These are phyloP conservation scores for Hydnomerulius pinastri DNA, from an alignment of 768 basidiomycete species.

Conservation along the genomic window DNA sequence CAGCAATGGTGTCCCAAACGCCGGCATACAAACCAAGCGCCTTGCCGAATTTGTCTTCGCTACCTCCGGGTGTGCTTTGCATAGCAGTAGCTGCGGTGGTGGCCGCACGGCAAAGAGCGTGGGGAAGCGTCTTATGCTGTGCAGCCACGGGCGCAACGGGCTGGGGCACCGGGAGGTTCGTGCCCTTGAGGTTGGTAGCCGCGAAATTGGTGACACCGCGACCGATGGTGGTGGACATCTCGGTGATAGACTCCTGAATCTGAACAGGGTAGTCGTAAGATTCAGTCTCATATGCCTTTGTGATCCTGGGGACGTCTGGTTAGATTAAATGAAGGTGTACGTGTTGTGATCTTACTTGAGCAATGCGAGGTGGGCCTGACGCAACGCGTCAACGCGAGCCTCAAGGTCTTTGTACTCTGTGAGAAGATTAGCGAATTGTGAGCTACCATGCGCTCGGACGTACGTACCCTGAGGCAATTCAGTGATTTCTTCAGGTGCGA, in stretches of 20 bases:
- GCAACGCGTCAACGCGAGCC: conserved; percentile 89
- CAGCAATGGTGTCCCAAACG: conserved; percentile 83
- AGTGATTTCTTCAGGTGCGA: conserved; percentile 90
- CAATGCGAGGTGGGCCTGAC: conserved; percentile 69
- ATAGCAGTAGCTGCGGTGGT: conserved; percentile 55
- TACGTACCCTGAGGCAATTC: conserved; percentile 84
- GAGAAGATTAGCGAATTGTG: neutral
- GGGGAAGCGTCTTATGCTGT: conserved; percentile 95
- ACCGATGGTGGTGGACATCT: conserved; percentile 69
- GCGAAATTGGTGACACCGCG: conserved; percentile 82
- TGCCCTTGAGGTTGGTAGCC: conserved; percentile 85
- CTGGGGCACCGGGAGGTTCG: conserved; percentile 74
- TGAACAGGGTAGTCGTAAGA: conserved; percentile 89
- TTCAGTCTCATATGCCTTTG: conserved; percentile 87
- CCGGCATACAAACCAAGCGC: conserved; percentile 77
- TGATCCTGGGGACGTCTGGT: conserved; percentile 54
- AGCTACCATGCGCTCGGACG: neutral
- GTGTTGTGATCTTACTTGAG: conserved; percentile 62
- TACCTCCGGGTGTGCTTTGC: conserved; percentile 43
- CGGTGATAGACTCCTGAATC: conserved; percentile 79
- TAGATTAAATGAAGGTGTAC: neutral
- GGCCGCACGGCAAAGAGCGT: conserved; percentile 87
- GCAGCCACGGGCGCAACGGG: conserved; percentile 54
- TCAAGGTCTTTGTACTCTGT: conserved; percentile 98
- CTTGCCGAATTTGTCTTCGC: conserved; percentile 71